A percentile compares a stretch with the other conserved stretches of the same genome.
These are phyloP conservation scores for Umbelopsis sp. DNA, from an alignment of 192 early-diverging fungal genomes.

Conservation along the genomic window DNA sequence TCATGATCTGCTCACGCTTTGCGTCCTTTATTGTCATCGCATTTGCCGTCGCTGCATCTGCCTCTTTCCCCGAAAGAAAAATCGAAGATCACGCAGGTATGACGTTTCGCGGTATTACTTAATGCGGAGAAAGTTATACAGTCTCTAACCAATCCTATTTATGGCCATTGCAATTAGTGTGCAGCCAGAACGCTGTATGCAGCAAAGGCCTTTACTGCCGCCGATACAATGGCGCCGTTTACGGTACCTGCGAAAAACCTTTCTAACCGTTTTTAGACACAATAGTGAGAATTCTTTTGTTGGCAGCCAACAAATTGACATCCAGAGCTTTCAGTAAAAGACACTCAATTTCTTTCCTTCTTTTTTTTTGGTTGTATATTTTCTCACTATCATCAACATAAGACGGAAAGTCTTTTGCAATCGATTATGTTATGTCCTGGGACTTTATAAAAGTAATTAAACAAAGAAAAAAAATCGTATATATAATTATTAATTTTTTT, in stretches of 20 bases:
- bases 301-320: too few species aligned
- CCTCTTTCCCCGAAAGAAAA: neutral
- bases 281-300: too few species aligned
- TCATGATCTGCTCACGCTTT: conserved; percentile 1
- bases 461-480: too few species aligned
- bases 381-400: too few species aligned
- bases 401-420: too few species aligned
- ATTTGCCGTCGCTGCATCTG: neutral
- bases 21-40: neutral
- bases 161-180: conserved; percentile 3
- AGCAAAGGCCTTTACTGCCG: conserved; percentile 14
- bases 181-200: conserved; percentile 27
- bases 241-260: conserved; percentile 20
- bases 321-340: too few species aligned
- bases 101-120: neutral
- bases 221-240: conserved; percentile 21
- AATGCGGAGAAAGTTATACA: too few species aligned
- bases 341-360: too few species aligned
- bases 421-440: too few species aligned
- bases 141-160: neutral
- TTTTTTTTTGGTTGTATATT: too few species aligned
- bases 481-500: too few species aligned
- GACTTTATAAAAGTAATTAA: too few species aligned
- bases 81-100: neutral
- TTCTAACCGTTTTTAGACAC: neutral